phyloP scores from a whole-genome alignment of 2,329 filamentous ascomycete genomes.

The Colletotrichum graminicola region DNA sequence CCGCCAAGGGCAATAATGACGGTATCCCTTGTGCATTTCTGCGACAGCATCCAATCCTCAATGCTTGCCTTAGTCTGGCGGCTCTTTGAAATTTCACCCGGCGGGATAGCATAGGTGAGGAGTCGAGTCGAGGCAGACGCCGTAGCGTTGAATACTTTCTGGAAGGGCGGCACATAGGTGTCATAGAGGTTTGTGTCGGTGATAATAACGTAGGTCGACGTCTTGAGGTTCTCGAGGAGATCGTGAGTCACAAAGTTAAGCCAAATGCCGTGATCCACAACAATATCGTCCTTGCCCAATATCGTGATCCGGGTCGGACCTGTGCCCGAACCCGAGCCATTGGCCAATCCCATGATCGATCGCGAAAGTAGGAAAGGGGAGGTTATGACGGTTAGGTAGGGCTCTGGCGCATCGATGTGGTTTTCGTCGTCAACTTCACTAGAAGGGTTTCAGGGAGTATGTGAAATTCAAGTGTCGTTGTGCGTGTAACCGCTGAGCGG shows the following conservation, averaged over 20 bases:
- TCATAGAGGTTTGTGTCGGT: constrained; percentile 93
- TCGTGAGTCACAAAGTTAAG: constrained; percentile 84
- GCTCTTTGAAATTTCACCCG: constrained; percentile 94
- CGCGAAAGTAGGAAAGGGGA: neutral
- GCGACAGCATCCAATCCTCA: constrained; percentile 95
- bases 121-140: constrained; percentile 70
- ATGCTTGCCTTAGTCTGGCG: constrained; percentile 94
- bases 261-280: constrained; percentile 94
- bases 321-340: constrained; percentile 37
- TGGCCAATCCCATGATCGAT: constrained; percentile 38
- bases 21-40: constrained; percentile 94
- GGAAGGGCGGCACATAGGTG: constrained; percentile 84
- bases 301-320: constrained; percentile 78
- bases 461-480: too few relatives aligned
- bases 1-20: constrained; percentile 95
- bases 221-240: constrained; percentile 79
- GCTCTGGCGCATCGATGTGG: constrained; percentile 21
- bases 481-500: too few relatives aligned
- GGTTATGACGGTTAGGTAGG: neutral
- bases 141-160: constrained; percentile 54
- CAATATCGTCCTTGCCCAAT: constrained; percentile 88
- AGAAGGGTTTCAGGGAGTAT: too few relatives aligned
- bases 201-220: constrained; percentile 95
- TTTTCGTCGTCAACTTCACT: neutral
- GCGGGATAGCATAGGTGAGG: constrained; percentile 87